phyloP scores from a whole-genome alignment of 2,329 filamentous ascomycete species.

The Curvularia lunata region DNA sequence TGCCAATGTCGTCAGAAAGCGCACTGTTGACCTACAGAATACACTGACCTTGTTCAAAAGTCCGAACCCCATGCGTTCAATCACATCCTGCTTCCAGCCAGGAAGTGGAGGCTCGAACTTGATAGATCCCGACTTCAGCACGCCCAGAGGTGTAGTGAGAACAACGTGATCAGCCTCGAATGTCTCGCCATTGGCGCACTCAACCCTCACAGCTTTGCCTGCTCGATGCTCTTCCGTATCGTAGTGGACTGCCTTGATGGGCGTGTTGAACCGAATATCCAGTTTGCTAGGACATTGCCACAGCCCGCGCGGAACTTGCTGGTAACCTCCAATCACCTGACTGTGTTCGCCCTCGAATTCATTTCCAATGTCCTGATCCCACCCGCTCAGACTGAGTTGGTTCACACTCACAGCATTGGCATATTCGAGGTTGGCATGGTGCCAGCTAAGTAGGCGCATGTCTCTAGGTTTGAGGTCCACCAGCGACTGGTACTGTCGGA shows the following conservation, averaged over 20 bases:
- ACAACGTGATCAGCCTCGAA: conserved; percentile 91
- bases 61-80: conserved; percentile 87
- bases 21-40: neutral
- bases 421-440: conserved; percentile 97
- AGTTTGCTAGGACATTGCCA: conserved; percentile 77
- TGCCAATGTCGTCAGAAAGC: conserved; percentile 32
- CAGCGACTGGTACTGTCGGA: conserved; percentile 83
- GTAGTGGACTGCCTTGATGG: conserved; percentile 76
- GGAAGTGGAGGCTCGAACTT: conserved; percentile 92
- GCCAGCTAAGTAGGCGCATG: conserved; percentile 93
- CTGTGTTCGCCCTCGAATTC: conserved; percentile 96
- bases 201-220: conserved; percentile 46
- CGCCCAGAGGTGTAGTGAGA: conserved; percentile 86
- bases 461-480: conserved; percentile 85
- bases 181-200: conserved; percentile 77
- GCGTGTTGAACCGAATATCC: conserved; percentile 74
- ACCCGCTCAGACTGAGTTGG: conserved; percentile 84
- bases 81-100: conserved; percentile 79
- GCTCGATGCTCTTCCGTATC: conserved; percentile 20
- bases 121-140: conserved; percentile 82
- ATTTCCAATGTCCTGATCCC: conserved; percentile 97
- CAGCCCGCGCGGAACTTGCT: conserved; percentile 87
- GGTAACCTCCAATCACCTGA: conserved; percentile 92
- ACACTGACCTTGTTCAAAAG: conserved; percentile 80
- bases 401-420: conserved; percentile 91